Evolutionary conservation across 202 grass and related monocot species (phyloP).

Genomic region (Schoenoplectus triqueter): DNA sequence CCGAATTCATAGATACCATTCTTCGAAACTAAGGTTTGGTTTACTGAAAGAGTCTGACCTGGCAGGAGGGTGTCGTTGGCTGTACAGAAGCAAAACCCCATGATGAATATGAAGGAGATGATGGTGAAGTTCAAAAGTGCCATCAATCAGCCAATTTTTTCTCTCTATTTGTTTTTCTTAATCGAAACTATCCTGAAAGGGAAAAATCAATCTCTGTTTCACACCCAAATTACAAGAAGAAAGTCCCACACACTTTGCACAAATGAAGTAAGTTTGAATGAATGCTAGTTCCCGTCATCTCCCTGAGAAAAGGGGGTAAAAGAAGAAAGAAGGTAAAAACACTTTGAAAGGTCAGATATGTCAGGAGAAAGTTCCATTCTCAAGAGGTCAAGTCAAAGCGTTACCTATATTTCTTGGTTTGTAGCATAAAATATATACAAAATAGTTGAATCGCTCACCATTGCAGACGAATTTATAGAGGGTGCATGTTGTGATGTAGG

Average conservation of each 20-base stretch:
- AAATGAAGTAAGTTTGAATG: background rate
- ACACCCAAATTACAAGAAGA: background rate
- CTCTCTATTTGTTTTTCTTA: background rate
- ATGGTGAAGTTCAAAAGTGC: background rate
- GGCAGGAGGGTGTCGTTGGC: slow-evolving; percentile 41
- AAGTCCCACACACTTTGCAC: background rate
- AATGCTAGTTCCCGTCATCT: too few species aligned
- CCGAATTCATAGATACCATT: slow-evolving; percentile 33
- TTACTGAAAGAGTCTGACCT: slow-evolving; percentile 25
- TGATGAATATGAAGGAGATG: background rate
- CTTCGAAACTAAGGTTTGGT: slow-evolving; percentile 26
- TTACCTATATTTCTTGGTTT: too few species aligned
- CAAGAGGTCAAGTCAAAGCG: too few species aligned
- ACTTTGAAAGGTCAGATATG: too few species aligned
- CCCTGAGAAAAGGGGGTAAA: too few species aligned
- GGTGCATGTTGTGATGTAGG: too few species aligned
- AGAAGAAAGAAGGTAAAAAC: too few species aligned
- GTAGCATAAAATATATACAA: too few species aligned
- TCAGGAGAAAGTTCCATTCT: too few species aligned
- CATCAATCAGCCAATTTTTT: background rate
- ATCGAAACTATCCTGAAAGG: background rate
- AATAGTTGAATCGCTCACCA: too few species aligned
- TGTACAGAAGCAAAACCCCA: background rate
- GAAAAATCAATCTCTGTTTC: background rate
- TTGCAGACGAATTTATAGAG: too few species aligned